Base-by-base conservation (phyloP, 352 stramenopile genomes). In the Phytophthora rubi region DNA sequence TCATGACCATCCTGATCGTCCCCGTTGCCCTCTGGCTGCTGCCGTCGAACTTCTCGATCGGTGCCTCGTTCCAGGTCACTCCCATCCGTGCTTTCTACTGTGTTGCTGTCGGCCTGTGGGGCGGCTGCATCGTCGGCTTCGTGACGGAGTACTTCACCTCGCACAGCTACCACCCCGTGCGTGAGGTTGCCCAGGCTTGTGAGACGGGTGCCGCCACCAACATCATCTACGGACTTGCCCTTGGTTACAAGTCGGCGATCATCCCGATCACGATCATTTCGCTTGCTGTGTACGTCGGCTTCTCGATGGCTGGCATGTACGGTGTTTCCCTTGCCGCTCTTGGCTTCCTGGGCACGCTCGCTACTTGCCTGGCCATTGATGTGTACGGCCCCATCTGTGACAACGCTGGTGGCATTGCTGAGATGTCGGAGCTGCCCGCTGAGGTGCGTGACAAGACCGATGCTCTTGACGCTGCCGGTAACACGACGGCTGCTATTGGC, bases 91-190 rank as follows among this genome's bases (percentile, higher is more conserved):
- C 97, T 4, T 97, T 96, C 62, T 82, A 94, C 64, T 99, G 97
- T 69, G 94, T 99, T 62, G 84, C 86, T 35, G 95, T 98, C 71
- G 98, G 98, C 76, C 92, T 98, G 9, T 97, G 98, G 82, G 97
- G 97, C 67, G 98, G 98, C 76, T 97, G 99, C 76, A 94, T 99
- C 66, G 98, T 99, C 71, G 98, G 98, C 70, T 96, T 99, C 59
- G 88, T 99, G 74, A 99, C 98, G 42, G 98, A 99, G 85, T 99
- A 99, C 88, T 99, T 99, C 85, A 99, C 98, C 30, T 99, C 97
- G 55, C 93, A 99, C 82, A 98, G 92, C 65, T 99, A 99, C 85
- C 71, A 81, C 37, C 97, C 97, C n/a, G 97, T 98, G 61, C 91
- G 94, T 79, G 95, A 99, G 75, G 93, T 99, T 54, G 95, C 97